Conservation (phyloP, 2,329 filamentous ascomycete genomes). For the Metarhizium robertsii region DNA sequence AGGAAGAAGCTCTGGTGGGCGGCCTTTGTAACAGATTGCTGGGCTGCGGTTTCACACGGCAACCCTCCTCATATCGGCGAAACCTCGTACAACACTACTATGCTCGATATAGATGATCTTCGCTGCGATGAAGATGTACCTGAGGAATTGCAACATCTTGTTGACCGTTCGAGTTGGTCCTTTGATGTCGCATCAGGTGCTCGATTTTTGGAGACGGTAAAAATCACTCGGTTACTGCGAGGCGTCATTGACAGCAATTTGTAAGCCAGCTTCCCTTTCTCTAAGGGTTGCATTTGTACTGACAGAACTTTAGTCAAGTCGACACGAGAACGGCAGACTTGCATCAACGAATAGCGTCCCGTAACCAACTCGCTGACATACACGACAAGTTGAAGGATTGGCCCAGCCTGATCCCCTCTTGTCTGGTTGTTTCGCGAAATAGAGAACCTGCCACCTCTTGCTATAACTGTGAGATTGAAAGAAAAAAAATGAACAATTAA, state of each 20-base stretch:
- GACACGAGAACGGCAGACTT: conserved; percentile 9
- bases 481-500: background rate
- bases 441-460: conserved; percentile 6
- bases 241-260: conserved; percentile 24
- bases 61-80: conserved; percentile 34
- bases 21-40: conserved; percentile 30
- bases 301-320: conserved; percentile 15
- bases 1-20: conserved; percentile 38
- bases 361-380: conserved; percentile 15
- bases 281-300: background rate
- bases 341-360: conserved; percentile 10
- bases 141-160: conserved; percentile 21
- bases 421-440: conserved; percentile 17
- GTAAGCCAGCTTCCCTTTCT: conserved; percentile 13
- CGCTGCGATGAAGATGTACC: conserved; percentile 32
- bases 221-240: conserved; percentile 21
- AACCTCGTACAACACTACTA: conserved; percentile 29
- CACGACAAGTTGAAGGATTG: conserved; percentile 24
- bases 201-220: conserved; percentile 27
- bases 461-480: conserved; percentile 15
- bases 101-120: conserved; percentile 31
- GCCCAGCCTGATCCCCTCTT: conserved; percentile 26
- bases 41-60: conserved; percentile 36
- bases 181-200: conserved; percentile 26
- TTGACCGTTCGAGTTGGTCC: conserved; percentile 21